These are phyloP conservation scores for Mrakia frigida DNA, from an alignment of 768 basidiomycete species.

Conservation along the genomic window DNA sequence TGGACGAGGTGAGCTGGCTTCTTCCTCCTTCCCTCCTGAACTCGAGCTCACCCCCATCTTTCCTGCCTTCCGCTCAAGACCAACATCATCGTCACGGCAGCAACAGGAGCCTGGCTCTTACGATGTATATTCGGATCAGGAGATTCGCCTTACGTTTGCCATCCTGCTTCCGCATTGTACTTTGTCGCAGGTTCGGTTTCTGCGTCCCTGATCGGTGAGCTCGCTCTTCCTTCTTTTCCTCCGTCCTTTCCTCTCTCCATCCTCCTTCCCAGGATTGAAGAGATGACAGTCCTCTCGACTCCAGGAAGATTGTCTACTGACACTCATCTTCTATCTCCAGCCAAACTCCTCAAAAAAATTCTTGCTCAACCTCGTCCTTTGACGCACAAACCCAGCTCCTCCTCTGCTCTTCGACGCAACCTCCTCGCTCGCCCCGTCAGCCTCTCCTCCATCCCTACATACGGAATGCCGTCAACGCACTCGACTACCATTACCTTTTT, in stretches of 20 bases:
- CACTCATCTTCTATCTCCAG: slow-evolving; percentile 33
- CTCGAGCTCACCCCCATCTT: not conserved
- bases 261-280: not conserved
- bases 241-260: not conserved
- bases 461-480: slow-evolving; percentile 51
- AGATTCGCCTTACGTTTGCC: slow-evolving; percentile 30
- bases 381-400: slow-evolving; percentile 35
- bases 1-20: not conserved
- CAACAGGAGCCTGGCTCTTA: slow-evolving; percentile 42
- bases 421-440: slow-evolving; percentile 21
- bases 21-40: not conserved
- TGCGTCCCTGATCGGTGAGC: not conserved
- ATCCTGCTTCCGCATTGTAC: slow-evolving; percentile 44
- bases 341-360: slow-evolving; percentile 45
- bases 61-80: slow-evolving; percentile 34
- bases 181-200: slow-evolving; percentile 44
- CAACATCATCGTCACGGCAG: slow-evolving; percentile 41
- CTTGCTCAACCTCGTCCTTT: slow-evolving; percentile 44
- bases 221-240: not conserved
- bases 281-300: not conserved
- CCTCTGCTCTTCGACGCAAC: not conserved
- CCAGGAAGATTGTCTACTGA: not conserved
- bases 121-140: slow-evolving; percentile 21
- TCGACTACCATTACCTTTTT: slow-evolving; percentile 48
- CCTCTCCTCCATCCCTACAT: slow-evolving; percentile 39